Conservation (phyloP, 2,329 filamentous ascomycete species). For the Penicillium sp. region DNA sequence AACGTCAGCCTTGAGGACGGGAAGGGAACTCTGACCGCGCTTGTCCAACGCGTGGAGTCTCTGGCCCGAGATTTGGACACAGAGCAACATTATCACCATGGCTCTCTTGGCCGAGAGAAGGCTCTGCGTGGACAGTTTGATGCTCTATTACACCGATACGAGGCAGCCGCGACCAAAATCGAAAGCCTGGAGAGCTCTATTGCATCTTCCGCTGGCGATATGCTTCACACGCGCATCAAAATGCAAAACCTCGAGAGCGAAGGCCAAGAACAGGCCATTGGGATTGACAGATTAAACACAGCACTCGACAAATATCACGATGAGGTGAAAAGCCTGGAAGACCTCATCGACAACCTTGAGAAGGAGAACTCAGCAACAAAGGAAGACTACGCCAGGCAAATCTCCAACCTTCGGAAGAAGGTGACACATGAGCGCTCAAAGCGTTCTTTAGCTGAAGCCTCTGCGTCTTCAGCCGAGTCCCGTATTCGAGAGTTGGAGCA, state of each 20-base stretch:
- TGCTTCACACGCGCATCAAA: conserved; percentile 46
- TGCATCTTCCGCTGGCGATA: conserved; percentile 46
- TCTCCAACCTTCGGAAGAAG: conserved; percentile 37
- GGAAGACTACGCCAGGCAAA: conserved; percentile 29
- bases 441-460: conserved; percentile 36
- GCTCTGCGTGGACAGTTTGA: conserved; percentile 49
- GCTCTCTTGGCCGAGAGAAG: conserved; percentile 40
- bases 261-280: conserved; percentile 41
- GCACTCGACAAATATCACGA: conserved; percentile 47
- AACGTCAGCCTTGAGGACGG: conserved; percentile 40
- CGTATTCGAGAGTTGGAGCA: conserved; percentile 42
- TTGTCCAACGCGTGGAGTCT: conserved; percentile 41
- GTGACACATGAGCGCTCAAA: conserved; percentile 35
- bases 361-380: conserved; percentile 35
- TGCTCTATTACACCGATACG: conserved; percentile 39
- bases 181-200: conserved; percentile 41
- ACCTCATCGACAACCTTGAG: conserved; percentile 45
- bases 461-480: conserved; percentile 34
- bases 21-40: conserved; percentile 40
- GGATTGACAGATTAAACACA: conserved; percentile 44
- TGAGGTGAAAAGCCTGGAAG: conserved; percentile 46
- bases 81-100: conserved; percentile 34
- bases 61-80: conserved; percentile 37
- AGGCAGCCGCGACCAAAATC: conserved; percentile 39
- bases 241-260: conserved; percentile 46